These are phyloP conservation scores for Aspergillus fijiensis DNA, from an alignment of 2,329 filamentous ascomycete genomes.

Conservation along the genomic window DNA sequence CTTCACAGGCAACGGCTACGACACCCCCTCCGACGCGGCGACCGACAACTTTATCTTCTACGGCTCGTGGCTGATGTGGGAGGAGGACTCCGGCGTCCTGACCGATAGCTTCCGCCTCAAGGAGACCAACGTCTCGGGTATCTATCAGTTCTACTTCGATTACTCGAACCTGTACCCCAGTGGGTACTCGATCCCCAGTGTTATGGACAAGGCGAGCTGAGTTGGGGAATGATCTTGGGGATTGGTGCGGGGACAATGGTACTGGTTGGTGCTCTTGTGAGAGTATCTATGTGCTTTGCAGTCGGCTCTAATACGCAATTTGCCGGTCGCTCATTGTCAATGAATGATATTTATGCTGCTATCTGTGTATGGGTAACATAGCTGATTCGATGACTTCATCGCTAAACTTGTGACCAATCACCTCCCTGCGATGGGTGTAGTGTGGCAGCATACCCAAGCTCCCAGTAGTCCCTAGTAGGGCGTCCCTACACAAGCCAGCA, in stretches of 20 bases:
- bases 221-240: fast-evolving
- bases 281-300: too few relatives aligned
- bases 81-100: background rate
- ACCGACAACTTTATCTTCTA: conserved; percentile 2
- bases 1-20: conserved; percentile 2
- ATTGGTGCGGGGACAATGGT: background rate
- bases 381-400: too few relatives aligned
- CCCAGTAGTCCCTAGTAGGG: too few relatives aligned
- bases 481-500: too few relatives aligned
- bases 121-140: conserved; percentile 1
- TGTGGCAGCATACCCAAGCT: too few relatives aligned
- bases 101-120: background rate
- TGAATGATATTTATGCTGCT: too few relatives aligned
- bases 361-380: too few relatives aligned
- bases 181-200: background rate
- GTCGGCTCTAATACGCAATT: too few relatives aligned
- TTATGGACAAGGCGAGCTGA: background rate
- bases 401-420: too few relatives aligned
- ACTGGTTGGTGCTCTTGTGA: too few relatives aligned
- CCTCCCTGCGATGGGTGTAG: too few relatives aligned
- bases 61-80: conserved; percentile 6
- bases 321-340: too few relatives aligned
- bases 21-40: background rate
- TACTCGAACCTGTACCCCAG: background rate
- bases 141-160: conserved; percentile 4